Percentiles rank a stretch among this genome's conserved stretches.
Conservation (phyloP, 768 basidiomycete species). For the Russula emetica region DNA sequence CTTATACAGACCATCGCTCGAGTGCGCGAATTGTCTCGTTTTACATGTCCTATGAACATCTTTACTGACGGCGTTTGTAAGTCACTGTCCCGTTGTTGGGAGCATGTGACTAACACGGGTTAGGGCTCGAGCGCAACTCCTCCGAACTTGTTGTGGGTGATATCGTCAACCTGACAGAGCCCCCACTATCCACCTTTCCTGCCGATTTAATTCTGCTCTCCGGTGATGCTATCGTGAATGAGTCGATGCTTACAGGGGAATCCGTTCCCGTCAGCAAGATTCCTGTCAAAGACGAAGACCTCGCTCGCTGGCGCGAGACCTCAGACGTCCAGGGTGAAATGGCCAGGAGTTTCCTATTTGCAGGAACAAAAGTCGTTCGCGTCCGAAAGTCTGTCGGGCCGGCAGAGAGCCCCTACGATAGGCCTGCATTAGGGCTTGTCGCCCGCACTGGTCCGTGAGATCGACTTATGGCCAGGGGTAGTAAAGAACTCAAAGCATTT, state of each 20-base stretch:
- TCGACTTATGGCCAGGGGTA: background rate
- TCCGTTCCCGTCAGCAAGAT: constrained; percentile 94
- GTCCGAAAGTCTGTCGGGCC: constrained; percentile 59
- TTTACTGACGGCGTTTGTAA: constrained; percentile 60
- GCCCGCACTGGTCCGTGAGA: constrained; percentile 67
- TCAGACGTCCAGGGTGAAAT: constrained; percentile 58
- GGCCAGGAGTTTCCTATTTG: constrained; percentile 80
- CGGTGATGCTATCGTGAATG: constrained; percentile 96
- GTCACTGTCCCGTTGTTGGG: background rate
- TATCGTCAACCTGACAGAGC: constrained; percentile 80
- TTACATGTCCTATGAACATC: constrained; percentile 71
- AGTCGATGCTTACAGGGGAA: constrained; percentile 99
- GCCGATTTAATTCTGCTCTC: constrained; percentile 90
- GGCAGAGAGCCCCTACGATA: constrained; percentile 45
- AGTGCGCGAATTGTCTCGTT: constrained; percentile 95
- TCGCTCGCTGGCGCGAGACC: constrained; percentile 63
- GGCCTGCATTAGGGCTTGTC: constrained; percentile 76
- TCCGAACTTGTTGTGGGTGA: constrained; percentile 86
- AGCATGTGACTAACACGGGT: constrained; percentile 7
- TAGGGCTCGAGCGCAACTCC: constrained; percentile 73
- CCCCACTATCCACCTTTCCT: constrained; percentile 70
- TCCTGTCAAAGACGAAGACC: constrained; percentile 74
- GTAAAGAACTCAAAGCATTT: constrained; percentile 12
- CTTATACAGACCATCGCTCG: constrained; percentile 70
- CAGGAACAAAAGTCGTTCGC: constrained; percentile 87